Base-by-base conservation (phyloP, 768 basidiomycete species). In the Krasilnikovozyma curviuscula region DNA sequence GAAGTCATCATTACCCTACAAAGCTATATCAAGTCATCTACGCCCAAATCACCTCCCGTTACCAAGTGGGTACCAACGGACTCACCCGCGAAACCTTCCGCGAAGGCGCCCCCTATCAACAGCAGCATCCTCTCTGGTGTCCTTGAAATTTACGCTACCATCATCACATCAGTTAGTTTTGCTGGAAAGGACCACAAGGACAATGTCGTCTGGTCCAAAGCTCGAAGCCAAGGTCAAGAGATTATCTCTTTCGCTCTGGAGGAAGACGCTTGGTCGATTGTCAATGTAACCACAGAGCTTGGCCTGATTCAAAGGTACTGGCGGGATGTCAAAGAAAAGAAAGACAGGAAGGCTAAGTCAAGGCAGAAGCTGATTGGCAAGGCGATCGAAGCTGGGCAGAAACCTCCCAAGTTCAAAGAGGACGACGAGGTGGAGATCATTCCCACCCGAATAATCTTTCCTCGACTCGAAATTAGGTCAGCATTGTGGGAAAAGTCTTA, bases 401-500 rank as follows among this genome's bases (percentile, higher is more conserved):
- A 4, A 18, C 24, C 23, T 44, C 5, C 18, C 19, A 13, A 18
- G 19, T 34, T 27, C 5, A 46, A 53, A 42, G 10, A 7, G 40
- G n/a, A 12, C 13, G 28, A 24, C 21, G 28, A 18, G 9, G 34
- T 43, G 4, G 33, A 52, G n/a, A n/a, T n/a, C 12, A 33, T 57
- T 8, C 39, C 51, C 7, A 37, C 56, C n/a, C 49, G 41, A 14
- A 44, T 54, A 12, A 43, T 48, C 2, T 50, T 57, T 50, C 64
- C 44, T 53, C 52, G 52, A 14, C 46, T 60, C 12, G 19, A 54
- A 21, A 64, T 80, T 40, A 72, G 72, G 41, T 69, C 70, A 39
- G 71, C 71, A 38, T 62, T 83, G 28, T 95, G 89, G 89, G 67
- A 64, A 44, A 72, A 70, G 54, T 65, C 74, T 3, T 88, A 81